These are phyloP conservation scores for Psophocarpus tetragonolobus DNA, from an alignment of 306 rosid genomes.

Conservation along the genomic window DNA sequence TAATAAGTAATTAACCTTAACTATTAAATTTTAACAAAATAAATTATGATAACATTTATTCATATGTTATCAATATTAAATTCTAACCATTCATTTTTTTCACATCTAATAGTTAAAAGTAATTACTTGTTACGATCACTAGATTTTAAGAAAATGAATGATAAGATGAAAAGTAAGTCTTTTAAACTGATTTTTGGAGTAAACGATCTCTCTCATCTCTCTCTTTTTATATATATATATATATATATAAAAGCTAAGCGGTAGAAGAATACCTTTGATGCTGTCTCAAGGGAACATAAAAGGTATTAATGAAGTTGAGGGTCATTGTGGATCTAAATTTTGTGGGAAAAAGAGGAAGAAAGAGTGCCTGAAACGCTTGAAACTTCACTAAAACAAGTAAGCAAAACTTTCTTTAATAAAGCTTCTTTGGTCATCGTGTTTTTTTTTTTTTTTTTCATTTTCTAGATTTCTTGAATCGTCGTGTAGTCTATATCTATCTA, in stretches of 20 bases:
- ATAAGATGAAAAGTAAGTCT: too few relatives aligned
- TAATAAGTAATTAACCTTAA: too few relatives aligned
- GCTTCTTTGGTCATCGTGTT: constrained; percentile 7
- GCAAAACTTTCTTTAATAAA: background rate
- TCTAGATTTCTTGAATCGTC: background rate
- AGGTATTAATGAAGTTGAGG: background rate
- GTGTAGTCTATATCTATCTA: constrained; percentile 10
- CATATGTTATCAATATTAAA: too few relatives aligned
- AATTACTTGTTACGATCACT: too few relatives aligned
- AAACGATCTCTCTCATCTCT: too few relatives aligned
- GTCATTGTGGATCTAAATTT: background rate
- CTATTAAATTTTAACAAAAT: too few relatives aligned
- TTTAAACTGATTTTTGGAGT: too few relatives aligned
- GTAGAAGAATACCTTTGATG: background rate
- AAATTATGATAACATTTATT: too few relatives aligned
- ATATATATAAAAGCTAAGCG: background rate
- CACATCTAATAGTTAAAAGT: too few relatives aligned
- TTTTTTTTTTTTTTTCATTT: background rate
- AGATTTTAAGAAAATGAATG: too few relatives aligned
- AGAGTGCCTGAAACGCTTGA: background rate
- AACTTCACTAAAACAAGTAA: constrained; percentile 16
- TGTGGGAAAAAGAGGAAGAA: constrained; percentile 7
- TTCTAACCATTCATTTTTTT: too few relatives aligned
- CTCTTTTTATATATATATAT: too few relatives aligned
- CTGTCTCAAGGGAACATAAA: constrained; percentile 8